Evolutionary conservation across 805 yeast species (phyloP).

Genomic region (Myxozyma geophila): DNA sequence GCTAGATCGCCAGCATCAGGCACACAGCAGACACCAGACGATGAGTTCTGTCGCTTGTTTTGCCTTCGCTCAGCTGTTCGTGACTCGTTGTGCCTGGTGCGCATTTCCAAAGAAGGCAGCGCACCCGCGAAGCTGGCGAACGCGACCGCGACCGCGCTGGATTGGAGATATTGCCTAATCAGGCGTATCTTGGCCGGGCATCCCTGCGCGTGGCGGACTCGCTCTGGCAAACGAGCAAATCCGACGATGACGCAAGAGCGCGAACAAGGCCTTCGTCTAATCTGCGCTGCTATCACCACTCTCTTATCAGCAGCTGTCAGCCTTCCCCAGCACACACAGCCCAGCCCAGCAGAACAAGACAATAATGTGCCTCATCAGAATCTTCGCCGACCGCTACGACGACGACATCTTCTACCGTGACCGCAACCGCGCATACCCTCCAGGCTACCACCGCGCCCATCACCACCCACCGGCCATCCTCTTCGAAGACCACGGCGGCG

Average conservation of each 20-base stretch:
- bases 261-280: background rate
- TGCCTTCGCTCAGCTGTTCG: no score
- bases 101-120: no score
- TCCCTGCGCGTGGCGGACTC: background rate
- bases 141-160: background rate
- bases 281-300: background rate
- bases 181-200: background rate
- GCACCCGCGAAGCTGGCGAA: background rate
- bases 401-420: constrained; percentile 5
- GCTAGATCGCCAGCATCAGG: no score
- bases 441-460: background rate
- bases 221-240: no score
- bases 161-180: background rate
- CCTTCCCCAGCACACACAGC: background rate
- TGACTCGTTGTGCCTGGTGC: no score
- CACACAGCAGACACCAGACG: no score
- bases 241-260: no score
- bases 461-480: background rate
- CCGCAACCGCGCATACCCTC: background rate
- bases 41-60: no score
- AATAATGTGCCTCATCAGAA: constrained; percentile 10
- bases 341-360: no score
- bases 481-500: background rate
- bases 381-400: constrained; percentile 2
- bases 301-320: background rate